Base-by-base conservation (phyloP, 2,329 filamentous ascomycete genomes). In the Aureobasidium sp. region DNA sequence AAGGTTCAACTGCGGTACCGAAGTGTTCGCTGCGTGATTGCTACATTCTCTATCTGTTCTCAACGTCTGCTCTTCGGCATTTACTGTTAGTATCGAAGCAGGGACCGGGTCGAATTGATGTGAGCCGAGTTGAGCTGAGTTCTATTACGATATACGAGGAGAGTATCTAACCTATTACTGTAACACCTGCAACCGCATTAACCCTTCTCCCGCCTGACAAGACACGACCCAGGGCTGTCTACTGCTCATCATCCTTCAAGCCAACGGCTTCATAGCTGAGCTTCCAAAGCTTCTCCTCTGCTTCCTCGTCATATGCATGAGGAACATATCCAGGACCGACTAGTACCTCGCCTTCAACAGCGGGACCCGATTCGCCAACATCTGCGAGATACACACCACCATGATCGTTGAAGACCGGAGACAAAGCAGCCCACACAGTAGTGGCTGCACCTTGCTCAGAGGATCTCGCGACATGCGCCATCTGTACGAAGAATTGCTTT, bases 371-470 rank as follows among this genome's bases (percentile, higher is more conserved):
- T 39, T 75, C 71, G 29, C 70, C 67, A 64, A 76, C 77, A 63
- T 82, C 69, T 14, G 71, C 71, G 32, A 82, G 66, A 64, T 80
- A 82, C 59, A 71, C 72, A 3, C 78, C 79, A 1, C 79, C 81
- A 59, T 71, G 75, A 1, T 72, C 76, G 67, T 81, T 77, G 69
- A 73, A 76, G 21, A 73, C 72, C 61, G 70, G 74, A 1, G 68
- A 73, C 1, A 78, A 66, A 0, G 77, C 79, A 1, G 77, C 79
- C 72, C 74, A 79, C 1, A 80, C 72, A 5, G 73, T 72, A 13
- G 79, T 82, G 0, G 80, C 78, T 13, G 79, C 79, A 4, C 80
- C 81, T 65, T 82, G 80, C n/a, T 69, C 72, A 2, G 72, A 47
- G 61, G 61, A 39, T 47, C 60, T 62, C 1, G 34, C 45, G 14